Evolutionary conservation across 371 early-diverging fungal species (phyloP).

Genomic region (Mucor mucedo): DNA sequence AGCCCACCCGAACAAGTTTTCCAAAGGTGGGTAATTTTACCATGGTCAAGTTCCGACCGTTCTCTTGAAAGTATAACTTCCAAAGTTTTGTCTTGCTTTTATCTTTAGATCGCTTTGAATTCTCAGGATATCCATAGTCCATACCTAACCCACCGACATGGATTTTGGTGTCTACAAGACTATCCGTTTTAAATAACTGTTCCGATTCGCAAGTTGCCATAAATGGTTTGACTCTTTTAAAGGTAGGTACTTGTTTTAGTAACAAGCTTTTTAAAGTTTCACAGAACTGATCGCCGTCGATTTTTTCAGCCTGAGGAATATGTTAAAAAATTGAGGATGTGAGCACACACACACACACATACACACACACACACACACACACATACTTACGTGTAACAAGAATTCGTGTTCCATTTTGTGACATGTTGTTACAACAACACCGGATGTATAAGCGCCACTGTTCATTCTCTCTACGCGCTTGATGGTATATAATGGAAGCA

Average conservation of each 20-base stretch:
- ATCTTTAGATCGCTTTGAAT: constrained; percentile 76
- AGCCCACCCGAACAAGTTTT: constrained; percentile 89
- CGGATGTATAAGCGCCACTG: constrained; percentile 40
- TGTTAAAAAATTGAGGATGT: not conserved
- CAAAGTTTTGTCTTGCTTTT: constrained; percentile 79
- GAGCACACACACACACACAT: too few relatives aligned
- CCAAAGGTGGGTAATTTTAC: constrained; percentile 83
- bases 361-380: not conserved
- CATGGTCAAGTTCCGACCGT: constrained; percentile 91
- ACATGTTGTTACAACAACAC: constrained; percentile 58
- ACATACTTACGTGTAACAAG: constrained; percentile 45
- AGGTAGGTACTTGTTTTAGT: constrained; percentile 61
- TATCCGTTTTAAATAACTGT: constrained; percentile 54
- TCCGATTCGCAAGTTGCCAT: constrained; percentile 79
- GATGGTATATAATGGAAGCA: constrained; percentile 87
- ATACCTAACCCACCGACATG: constrained; percentile 78
- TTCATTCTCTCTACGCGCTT: constrained; percentile 88
- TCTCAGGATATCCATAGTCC: constrained; percentile 89
- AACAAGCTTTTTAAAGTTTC: constrained; percentile 53
- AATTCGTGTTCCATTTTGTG: constrained; percentile 68
- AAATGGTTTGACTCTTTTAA: constrained; percentile 82
- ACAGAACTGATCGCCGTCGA: constrained; percentile 62
- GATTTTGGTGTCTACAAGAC: constrained; percentile 51
- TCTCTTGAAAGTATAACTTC: constrained; percentile 79
- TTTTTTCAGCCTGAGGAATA: constrained; percentile 46